Base-by-base conservation (phyloP, 768 basidiomycete species). In the Dictyophora rubrovolvata region DNA sequence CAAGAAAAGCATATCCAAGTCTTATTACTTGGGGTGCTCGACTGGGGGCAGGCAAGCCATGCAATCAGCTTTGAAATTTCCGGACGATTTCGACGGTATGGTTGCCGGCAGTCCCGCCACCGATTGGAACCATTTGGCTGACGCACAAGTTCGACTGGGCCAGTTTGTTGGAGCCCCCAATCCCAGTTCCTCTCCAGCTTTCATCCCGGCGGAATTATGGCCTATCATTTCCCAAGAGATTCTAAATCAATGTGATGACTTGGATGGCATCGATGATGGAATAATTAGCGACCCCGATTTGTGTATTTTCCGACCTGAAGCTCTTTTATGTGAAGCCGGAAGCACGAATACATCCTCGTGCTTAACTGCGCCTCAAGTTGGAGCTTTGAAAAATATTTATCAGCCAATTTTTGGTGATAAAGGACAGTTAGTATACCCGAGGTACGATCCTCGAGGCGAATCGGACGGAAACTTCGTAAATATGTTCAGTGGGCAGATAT, bases 11-110 rank as follows among this genome's bases (percentile, higher is more conserved):
- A 59, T 62, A 17, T 58, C 54, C n/a, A 69, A 67, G 59, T 64
- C 67, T 14, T 71, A 71, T 53, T 71, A 64, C 51, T 37, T 67
- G 8, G 69, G 70, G 5, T 71, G 70, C 59, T 69, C 69, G 0
- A 68, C 65, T 1, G 70, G 69, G 61, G 70, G 70, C 21, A 66
- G 70, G 20, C 68, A 69, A 58, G 70, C 68, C 61, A 64, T 63
- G 9, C 64, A 66, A 48, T 58, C 64, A 5, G 66, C 67, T 18
- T 62, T 64, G 48, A 57, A 62, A n/a, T 71, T 67, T 46, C 70
- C 70, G 0, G 69, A 69, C 1, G 70, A 71, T 52, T 71, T 71
- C 56, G 69, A 70, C 53, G 70, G 69, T 28, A 62, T 69, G 63
- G 65, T 71, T 48, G 65, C 69, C 36, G 70, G 70, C 2, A 64